Evolutionary conservation across 768 basidiomycete species (phyloP), one percentile per base, ranked within the genome.

Genomic region (Leccinellum rugosiceps): DNA sequence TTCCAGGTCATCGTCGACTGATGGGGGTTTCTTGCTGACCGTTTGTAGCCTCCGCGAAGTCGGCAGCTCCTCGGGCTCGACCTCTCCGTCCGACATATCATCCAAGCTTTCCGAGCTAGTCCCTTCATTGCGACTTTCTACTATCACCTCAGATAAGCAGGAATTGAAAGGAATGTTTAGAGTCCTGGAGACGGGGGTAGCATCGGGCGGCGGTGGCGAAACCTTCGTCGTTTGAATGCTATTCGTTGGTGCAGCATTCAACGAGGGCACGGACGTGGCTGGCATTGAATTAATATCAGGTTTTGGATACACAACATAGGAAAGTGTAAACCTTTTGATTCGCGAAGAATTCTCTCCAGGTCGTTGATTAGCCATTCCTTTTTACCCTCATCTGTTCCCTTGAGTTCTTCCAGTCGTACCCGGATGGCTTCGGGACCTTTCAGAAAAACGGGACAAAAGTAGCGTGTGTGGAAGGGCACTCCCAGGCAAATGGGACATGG

Each of bases 401-500:
- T 68, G 19, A 85, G 67, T 58, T 81, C 77, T 8, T 63, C 68
- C 44, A 86, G 67, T 53, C 83, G 81, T 50, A 69, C 70, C 58
- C 71, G 73, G 62, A 86, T 75, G 8, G 76, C 66, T 8, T 71
- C 68, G 0, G 77, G 64, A 10, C 82, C 80, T 35, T 74, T 74
- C 25, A 71, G 57, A 25, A 86, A 72, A 23, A 77, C 66, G 6
- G 81, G 81, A 65, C 85, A 87, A 45, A 67, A 67, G 50, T 74
- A 74, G n/a, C 77, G 78, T 52, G 75, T 69, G 59, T 87, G 85
- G 38, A 74, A 71, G 7, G 80, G 77, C 4, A 61, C 59, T 46
- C 67, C 67, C 19, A 72, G 68, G 67, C 85, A 86, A 21, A 83
- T 69, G 41, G 78, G 78, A 58, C 84, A 82, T 1, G 56, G 52